These are phyloP conservation scores for Dalbergia cultrata DNA, from an alignment of 306 rosid species.

Conservation along the genomic window DNA sequence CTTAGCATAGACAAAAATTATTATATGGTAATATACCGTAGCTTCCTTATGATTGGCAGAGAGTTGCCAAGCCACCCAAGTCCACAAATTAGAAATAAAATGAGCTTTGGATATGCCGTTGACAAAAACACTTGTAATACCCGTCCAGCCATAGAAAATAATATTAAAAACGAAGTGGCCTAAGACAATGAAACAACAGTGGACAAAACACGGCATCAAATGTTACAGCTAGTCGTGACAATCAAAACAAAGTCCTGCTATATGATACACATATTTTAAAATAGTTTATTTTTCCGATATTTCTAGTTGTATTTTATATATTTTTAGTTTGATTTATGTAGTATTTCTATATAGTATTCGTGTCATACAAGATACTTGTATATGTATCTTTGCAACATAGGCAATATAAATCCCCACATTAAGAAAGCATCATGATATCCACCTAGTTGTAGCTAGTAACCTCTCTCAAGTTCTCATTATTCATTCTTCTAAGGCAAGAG, in stretches of 20 bases:
- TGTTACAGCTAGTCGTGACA: conserved; percentile 27
- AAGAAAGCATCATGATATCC: too few species aligned
- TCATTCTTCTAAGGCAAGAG: too few species aligned
- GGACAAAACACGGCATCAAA: neutral
- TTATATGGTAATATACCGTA: neutral
- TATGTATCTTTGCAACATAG: too few species aligned
- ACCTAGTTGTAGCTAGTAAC: too few species aligned
- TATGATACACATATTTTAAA: too few species aligned
- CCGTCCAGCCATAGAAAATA: conserved; percentile 11
- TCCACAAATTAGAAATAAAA: neutral
- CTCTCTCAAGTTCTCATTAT: too few species aligned
- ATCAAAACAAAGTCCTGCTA: neutral
- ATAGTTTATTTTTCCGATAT: too few species aligned
- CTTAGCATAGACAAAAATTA: neutral
- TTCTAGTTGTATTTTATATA: too few species aligned
- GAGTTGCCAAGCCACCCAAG: neutral
- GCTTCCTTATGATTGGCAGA: neutral
- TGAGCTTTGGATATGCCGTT: conserved; percentile 15
- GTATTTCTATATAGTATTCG: too few species aligned
- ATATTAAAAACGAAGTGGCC: conserved; percentile 28
- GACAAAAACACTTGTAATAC: conserved; percentile 24
- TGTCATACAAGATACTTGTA: too few species aligned
- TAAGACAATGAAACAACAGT: conserved; percentile 22
- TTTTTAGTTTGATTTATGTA: too few species aligned
- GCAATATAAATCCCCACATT: too few species aligned